These are phyloP conservation scores for Helicostylum pulchrum DNA, from an alignment of 192 early-diverging fungal genomes.

Conservation along the genomic window DNA sequence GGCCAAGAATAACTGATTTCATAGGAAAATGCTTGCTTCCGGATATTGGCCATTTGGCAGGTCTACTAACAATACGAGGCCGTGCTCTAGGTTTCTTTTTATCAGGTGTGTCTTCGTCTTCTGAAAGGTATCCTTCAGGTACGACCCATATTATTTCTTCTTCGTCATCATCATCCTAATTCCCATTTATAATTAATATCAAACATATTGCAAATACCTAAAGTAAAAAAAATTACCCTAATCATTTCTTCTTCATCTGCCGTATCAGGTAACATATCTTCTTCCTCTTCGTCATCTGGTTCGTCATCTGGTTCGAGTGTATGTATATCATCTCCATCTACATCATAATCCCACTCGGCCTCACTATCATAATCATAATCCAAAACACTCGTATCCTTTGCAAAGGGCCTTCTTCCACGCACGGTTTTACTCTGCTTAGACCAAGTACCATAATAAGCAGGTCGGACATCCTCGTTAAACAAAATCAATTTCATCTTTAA, in stretches of 20 bases:
- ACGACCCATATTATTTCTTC: slow-evolving; percentile 69
- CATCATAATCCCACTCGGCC: slow-evolving; percentile 87
- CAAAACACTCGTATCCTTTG: slow-evolving; percentile 53
- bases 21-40: neutral
- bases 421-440: slow-evolving; percentile 58
- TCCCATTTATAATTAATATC: too few relatives aligned
- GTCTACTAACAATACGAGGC: slow-evolving; percentile 2
- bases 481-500: slow-evolving; percentile 62
- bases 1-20: neutral
- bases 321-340: slow-evolving; percentile 73
- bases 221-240: too few relatives aligned
- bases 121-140: slow-evolving; percentile 81
- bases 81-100: neutral
- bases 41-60: neutral
- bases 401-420: slow-evolving; percentile 60
- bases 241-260: slow-evolving; percentile 39
- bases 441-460: slow-evolving; percentile 83
- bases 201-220: too few relatives aligned
- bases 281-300: slow-evolving; percentile 75
- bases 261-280: slow-evolving; percentile 44
- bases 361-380: slow-evolving; percentile 91
- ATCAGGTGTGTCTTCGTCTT: slow-evolving; percentile 56
- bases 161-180: slow-evolving; percentile 44
- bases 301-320: slow-evolving; percentile 72
- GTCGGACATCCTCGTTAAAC: slow-evolving; percentile 68